A percentile compares a stretch with the other conserved stretches of the same genome.
Evolutionary conservation across 202 grass and related monocot species (phyloP).

Genomic region (Digitaria exilis): DNA sequence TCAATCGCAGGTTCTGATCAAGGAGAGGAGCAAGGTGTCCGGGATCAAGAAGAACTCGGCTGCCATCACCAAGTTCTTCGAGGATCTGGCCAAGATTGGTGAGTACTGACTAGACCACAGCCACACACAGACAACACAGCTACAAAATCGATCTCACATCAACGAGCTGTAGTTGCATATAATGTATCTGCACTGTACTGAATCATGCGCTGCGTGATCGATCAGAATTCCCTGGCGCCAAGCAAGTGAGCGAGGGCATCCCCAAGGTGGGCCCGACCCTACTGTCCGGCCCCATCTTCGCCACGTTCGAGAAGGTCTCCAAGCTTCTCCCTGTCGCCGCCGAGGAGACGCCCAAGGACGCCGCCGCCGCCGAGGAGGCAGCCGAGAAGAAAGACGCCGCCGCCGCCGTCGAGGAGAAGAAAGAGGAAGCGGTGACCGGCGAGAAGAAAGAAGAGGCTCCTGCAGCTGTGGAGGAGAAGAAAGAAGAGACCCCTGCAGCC

Average conservation of each 20-base stretch:
- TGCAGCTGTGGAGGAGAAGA: not conserved
- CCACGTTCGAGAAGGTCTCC: slow-evolving; percentile 63
- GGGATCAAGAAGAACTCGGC: slow-evolving; percentile 68
- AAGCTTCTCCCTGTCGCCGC: slow-evolving; percentile 45
- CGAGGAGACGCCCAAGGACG: slow-evolving; percentile 38
- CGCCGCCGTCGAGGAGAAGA: slow-evolving; percentile 4
- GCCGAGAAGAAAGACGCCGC: not conserved
- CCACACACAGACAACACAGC: not conserved
- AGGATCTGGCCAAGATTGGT: slow-evolving; percentile 71
- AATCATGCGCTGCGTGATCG: slow-evolving; percentile 26
- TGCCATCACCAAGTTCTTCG: slow-evolving; percentile 57
- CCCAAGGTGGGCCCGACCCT: slow-evolving; percentile 40
- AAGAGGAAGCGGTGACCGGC: not conserved
- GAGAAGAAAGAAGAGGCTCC: slow-evolving; percentile 39
- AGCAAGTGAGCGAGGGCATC: slow-evolving; percentile 61
- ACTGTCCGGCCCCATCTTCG: slow-evolving; percentile 50
- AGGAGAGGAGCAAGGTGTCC: slow-evolving; percentile 46
- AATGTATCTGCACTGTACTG: not conserved
- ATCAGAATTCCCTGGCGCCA: slow-evolving; percentile 64
- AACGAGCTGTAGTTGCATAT: not conserved
- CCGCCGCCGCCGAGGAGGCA: not conserved
- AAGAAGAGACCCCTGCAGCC: not conserved
- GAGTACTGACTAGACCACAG: not conserved
- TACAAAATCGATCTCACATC: not conserved
- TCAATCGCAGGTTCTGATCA: slow-evolving; percentile 66